Base-by-base conservation (phyloP, 169 alveolate species). In the Sarcocystis neurona region DNA sequence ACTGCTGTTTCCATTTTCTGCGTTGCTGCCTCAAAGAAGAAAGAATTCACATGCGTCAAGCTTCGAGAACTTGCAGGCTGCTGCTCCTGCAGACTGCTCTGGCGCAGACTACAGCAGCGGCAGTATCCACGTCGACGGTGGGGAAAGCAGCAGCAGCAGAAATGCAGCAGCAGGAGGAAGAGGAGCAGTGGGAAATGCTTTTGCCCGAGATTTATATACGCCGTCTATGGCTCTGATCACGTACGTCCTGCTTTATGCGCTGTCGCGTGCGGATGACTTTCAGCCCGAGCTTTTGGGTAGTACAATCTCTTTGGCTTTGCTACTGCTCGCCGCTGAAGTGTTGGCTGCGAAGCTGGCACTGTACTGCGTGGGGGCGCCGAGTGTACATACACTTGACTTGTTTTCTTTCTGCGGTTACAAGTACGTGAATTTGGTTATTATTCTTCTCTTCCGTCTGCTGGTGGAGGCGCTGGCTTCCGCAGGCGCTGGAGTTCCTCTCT, bases 401-500 rank as follows among this genome's bases (percentile, higher is more conserved):
- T 50, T 85, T n/a, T 85, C 82, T 58, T 85, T 68, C 84, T 85
- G 89, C 84, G 89, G 89, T 32, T 85, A 70, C 84, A 85, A 85
- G 32, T 85, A 85, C 44, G 84, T 68, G 12, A 46, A 85, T 68
- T 46, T 85, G 70, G 80, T 74, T 4, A 44, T 84, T 20, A 60
- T 84, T 32, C 58, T 84, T 32, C 60, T 58, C 44, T 41, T 84
- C 27, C 89, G 89, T 3, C 82, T 72, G 46, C 32, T 72, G 47
- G 30, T 56, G 79, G 47, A 79, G 37, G 53, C 48, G 75, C 75
- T 79, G 32, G 75, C 75, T 1, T n/a, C n/a, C n/a, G n/a, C n/a
- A n/a, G n/a, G n/a, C n/a, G n/a, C n/a, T n/a, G n/a, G n/a, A n/a
- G n/a, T n/a, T n/a, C n/a, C n/a, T n/a, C n/a, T n/a, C n/a, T n/a